Base-by-base conservation (phyloP, 2,329 filamentous ascomycete genomes). In the Alternaria longipes region DNA sequence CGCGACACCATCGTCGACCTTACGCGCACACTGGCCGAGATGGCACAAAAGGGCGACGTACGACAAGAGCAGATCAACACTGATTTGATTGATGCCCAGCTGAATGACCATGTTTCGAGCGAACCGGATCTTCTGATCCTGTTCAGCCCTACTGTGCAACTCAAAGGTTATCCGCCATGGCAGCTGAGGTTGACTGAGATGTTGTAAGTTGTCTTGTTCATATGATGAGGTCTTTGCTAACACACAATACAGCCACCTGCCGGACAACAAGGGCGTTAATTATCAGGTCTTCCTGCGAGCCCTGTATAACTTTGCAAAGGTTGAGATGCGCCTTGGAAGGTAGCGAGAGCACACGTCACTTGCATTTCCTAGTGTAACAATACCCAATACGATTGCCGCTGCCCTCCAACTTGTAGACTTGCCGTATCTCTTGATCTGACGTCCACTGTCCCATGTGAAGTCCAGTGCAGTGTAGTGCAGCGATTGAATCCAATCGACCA, bases 161-260 rank as follows among this genome's bases (percentile, higher is more conserved):
- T 99, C 45, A 90, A 93, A 55, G 93, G 95, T 9, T 99, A 98
- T 77, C 95, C 95, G 9, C 95, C 95, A 1, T 99, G 95, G 95
- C 95, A 97, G 80, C 87, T 98, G 63, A 87, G 95, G 44, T 82
- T 99, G 74, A 97, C 94, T 0, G 95, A 99, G 83, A 97, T 99
- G 59, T 97, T 94, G 76, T 87, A 83, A 77, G 86, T 86, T 38
- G 22, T 40, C 49, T 20, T 41, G 22, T 8, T 5, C 3, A 18
- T 0, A 9, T 46, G 44, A 12, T 16, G 20, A 20, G 20, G 0
- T 28, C 44, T 22, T 34, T 46, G 42, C 69, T 71, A 47, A 74
- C 59, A 22, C 32, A 16, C 4, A 26, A 54, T 24, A 12, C 20
- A 81, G 79, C 67, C 79, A 82, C 59, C 67, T 91, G 12, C 85